Evolutionary conservation across 164 flowering plant genomes (phyloP).

Genomic region (Amborella trichopoda): DNA sequence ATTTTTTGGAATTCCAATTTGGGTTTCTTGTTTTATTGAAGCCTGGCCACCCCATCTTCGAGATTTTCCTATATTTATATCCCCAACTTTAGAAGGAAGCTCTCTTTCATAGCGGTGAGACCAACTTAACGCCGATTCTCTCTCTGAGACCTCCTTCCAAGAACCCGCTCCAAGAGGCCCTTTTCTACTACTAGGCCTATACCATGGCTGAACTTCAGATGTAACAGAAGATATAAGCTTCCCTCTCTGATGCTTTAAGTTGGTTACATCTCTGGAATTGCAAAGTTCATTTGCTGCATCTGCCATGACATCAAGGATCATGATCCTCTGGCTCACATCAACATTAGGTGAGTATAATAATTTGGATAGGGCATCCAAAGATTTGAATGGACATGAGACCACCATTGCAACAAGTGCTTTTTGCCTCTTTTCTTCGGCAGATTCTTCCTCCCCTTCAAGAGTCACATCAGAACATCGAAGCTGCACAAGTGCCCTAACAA

Average conservation of each 20-base stretch:
- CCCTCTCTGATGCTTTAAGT: constrained; percentile 21
- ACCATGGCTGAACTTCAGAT: constrained; percentile 68
- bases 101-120: constrained; percentile 73
- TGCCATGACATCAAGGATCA: constrained; percentile 91
- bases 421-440: constrained; percentile 87
- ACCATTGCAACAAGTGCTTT: constrained; percentile 67
- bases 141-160: constrained; percentile 71
- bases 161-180: constrained; percentile 76
- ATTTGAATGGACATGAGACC: constrained; percentile 60
- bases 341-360: constrained; percentile 78
- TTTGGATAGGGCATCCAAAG: constrained; percentile 55
- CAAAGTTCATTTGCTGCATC: constrained; percentile 91
- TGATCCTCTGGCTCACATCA: constrained; percentile 81
- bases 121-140: constrained; percentile 54
- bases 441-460: constrained; percentile 88
- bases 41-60: constrained; percentile 66
- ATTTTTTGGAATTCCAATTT: constrained; percentile 47
- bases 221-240: constrained; percentile 45
- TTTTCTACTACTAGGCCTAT: constrained; percentile 44
- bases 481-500: constrained; percentile 69
- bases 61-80: constrained; percentile 59
- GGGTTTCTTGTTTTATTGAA: constrained; percentile 22
- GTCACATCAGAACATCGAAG: constrained; percentile 82
- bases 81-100: constrained; percentile 50
- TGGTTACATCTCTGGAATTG: constrained; percentile 23